A percentile compares a stretch with the other conserved stretches of the same genome.
These are phyloP conservation scores for Claviceps fusiformis DNA, from an alignment of 2,329 filamentous ascomycete genomes.

Conservation along the genomic window DNA sequence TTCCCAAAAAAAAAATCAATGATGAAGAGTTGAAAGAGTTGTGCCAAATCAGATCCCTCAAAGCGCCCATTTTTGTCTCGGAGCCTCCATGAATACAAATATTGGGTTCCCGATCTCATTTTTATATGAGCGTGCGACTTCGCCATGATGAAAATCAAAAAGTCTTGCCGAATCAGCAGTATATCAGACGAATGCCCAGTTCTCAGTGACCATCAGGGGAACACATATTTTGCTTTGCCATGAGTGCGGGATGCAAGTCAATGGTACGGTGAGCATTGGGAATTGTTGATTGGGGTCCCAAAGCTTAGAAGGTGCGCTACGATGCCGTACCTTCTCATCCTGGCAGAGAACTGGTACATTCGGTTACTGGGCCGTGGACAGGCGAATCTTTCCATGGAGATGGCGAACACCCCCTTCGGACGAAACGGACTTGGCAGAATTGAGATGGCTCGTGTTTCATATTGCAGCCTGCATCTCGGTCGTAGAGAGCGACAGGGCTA, in stretches of 20 bases:
- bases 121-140: not conserved
- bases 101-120: not conserved
- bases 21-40: not conserved
- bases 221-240: not conserved
- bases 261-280: not conserved
- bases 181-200: not conserved
- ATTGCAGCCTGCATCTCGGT: conserved; percentile 3
- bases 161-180: not conserved
- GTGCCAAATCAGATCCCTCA: not conserved
- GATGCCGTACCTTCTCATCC: not conserved
- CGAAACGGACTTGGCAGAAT: not conserved
- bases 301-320: not conserved
- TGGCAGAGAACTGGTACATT: not conserved
- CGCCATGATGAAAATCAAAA: not conserved
- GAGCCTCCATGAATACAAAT: not conserved
- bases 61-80: not conserved
- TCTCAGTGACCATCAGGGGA: not conserved
- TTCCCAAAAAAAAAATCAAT: no score
- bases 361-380: not conserved
- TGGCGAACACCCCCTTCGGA: not conserved
- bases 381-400: not conserved
- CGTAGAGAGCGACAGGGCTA: conserved; percentile 4
- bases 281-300: not conserved
- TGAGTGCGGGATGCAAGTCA: not conserved
- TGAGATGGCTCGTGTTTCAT: conserved; percentile 1